Evolutionary conservation across 768 basidiomycete species (phyloP), one percentile per base, ranked within the genome.

Genomic region (Phlegmacium glaucopus): DNA sequence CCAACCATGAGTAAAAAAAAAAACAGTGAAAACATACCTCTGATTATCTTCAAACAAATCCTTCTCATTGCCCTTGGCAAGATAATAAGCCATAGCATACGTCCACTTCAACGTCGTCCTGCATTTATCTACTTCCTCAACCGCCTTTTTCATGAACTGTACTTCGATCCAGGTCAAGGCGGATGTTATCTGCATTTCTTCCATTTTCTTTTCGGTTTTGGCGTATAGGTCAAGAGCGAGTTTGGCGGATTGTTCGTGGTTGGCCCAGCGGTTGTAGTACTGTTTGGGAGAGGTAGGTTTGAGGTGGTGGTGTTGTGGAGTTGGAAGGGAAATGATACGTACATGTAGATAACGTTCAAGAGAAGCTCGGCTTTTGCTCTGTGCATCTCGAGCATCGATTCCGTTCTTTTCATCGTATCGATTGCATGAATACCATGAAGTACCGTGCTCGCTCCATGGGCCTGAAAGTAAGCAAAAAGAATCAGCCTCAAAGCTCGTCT

Each of bases 121-220:
- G 69, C 96, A 90, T 64, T 85, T 85, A 57, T 87, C 80, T 32
- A 90, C 80, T 64, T 87, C 87, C 61, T 97, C 96, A 4, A 97
- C 94, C 1, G 96, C 96, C 67, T 94, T 94, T 76, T 93, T 94
- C 79, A 96, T 94, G 69, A 99, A 99, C 69, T 98, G 95, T 26
- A 84, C 94, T 69, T 99, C 94, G 56, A 99, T 99, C 96, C 96
- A 99, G 2, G 93, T 94, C 32, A 99, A 70, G 46, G 83, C 78
- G 2, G 91, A 93, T 9, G 85, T 86, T 53, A 93, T 79, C 72
- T 98, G 96, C 87, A 98, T 95, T 69, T 96, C 93, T 67, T 97
- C 94, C 96, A 99, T 99, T 83, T 97, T 97, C 81, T 95, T 94
- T 78, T 99, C 94, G 10, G 95, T 97, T 74, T 94, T 94, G 47